These are phyloP conservation scores for Amaranthus palmeri DNA, from an alignment of 148 eudicot genomes.

Conservation along the genomic window DNA sequence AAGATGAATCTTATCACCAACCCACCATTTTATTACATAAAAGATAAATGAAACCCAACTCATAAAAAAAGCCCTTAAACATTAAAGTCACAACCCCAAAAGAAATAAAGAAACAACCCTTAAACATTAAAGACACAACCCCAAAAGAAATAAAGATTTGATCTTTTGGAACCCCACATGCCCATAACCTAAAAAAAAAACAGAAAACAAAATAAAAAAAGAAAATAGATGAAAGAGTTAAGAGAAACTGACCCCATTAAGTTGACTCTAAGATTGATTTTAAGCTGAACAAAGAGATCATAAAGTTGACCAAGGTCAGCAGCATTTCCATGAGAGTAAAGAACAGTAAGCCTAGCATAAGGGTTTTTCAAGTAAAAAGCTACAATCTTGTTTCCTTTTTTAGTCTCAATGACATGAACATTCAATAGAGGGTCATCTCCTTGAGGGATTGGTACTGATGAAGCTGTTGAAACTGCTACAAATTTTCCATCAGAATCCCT, in stretches of 20 bases:
- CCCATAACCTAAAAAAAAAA: constrained; percentile 2
- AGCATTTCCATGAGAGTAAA: constrained; percentile 96
- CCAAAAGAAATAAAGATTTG: neutral
- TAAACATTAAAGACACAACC: neutral
- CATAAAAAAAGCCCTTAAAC: neutral
- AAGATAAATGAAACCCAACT: neutral
- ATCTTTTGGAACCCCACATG: constrained; percentile 6
- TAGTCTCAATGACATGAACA: constrained; percentile 63
- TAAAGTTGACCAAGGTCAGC: constrained; percentile 96
- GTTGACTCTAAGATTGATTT: constrained; percentile 91
- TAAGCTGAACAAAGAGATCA: constrained; percentile 92
- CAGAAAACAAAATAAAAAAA: neutral
- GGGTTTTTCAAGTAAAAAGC: constrained; percentile 82
- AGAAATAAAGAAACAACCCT: neutral
- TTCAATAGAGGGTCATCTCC: constrained; percentile 58
- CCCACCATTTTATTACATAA: neutral
- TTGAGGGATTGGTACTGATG: constrained; percentile 46
- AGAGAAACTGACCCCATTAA: constrained; percentile 59
- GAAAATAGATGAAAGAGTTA: neutral
- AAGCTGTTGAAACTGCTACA: constrained; percentile 54
- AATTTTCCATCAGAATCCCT: constrained; percentile 50
- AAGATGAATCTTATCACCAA: neutral
- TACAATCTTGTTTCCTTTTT: constrained; percentile 77
- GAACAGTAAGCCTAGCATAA: constrained; percentile 70
- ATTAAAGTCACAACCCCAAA: neutral